Evolutionary conservation across 1,284 basidiomycete genomes (phyloP), one percentile per base, ranked within the genome.

Genomic region (Trametes versicolor): DNA sequence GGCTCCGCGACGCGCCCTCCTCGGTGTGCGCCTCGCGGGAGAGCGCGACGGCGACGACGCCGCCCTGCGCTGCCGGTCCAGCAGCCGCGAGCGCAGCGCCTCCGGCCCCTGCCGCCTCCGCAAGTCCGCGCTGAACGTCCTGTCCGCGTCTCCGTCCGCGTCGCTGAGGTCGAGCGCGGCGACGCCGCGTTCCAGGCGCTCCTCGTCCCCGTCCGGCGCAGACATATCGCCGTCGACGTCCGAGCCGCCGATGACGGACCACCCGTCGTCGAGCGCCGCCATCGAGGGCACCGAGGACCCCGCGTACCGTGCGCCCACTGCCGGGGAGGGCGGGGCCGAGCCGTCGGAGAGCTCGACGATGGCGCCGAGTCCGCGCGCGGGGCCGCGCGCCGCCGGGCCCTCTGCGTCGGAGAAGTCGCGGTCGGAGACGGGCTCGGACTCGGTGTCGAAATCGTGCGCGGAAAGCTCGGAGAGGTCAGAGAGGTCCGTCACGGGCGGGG

Each of bases 401-500:
- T 80, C 80, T 60, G 79, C 76, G 65, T 87, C 87, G 4, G 81
- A 83, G 37, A 82, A 79, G 45, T 87, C 87, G 21, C 82, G 79
- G 60, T 84, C 81, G 43, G 81, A 81, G 39, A 84, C 82, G 57
- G 84, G 82, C 56, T 86, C 85, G 47, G 83, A 82, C 64, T 89
- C 85, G 68, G 86, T 62, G 53, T 75, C 76, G 21, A 76, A 71
- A 29, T 77, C 75, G 51, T 74, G 71, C 63, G 79, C 74, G 48
- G 79, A 78, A 41, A 74, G 70, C 64, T 80, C 75, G 27, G n/a
- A n/a, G n/a, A n/a, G n/a, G n/a, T n/a, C n/a, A n/a, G 68, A 69
- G 70, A 77, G 71, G 60, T 93, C 91, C 0, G 91, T 93, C 13
- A 82, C 76, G 7, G 93, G 91, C 15, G 92, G 93, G 2, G 92